Base-by-base conservation (phyloP, 2,329 filamentous ascomycete genomes). In the Apiospora marii region DNA sequence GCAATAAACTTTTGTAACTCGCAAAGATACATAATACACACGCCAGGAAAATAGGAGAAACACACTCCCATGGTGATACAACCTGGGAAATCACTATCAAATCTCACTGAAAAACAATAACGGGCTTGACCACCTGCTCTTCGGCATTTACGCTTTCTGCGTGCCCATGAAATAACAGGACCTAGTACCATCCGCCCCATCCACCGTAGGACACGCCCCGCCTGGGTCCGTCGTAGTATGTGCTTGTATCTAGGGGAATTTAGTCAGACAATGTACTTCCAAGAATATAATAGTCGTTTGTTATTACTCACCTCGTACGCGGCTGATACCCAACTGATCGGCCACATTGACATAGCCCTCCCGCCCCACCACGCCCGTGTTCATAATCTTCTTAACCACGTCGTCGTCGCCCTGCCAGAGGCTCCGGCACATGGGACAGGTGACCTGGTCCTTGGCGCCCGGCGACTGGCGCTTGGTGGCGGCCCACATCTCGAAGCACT, bases 291-390 rank as follows among this genome's bases (percentile, higher is more conserved):
- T n/a, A n/a, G 27, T 30, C 8, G 58, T 58, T 34, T n/a, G 22
- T 12, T 27, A 4, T 7, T 3, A 77, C 82, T 46, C 80, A 88
- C 88, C 89, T 82, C 90, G 82, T n/a, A 79, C 73, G 0, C 79
- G 79, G 73, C 86, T 88, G 74, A 92, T 84, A 1, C 90, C 90
- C n/a, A 92, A 81, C 78, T 91, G 87, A 27, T 84, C 80, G 1
- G 88, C 90, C 3, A 92, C 86, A 77, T 92, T 92, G 67, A 91
- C 82, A 75, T 92, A 92, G 0, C 90, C 90, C 48, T 91, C 89
- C 0, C 77, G 77, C 34, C 83, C 84, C 0, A 82, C 74, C 6
- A 77, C 77, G 3, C 85, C 83, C 0, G 80, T 81, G 74, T 83
- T 86, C 68, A 82, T 82, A 34, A 89, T 84, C 46, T 82, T 83